Percentiles rank a stretch among this genome's conserved stretches.
Conservation (phyloP, 306 rosid genomes). For the Medicago arabica region DNA sequence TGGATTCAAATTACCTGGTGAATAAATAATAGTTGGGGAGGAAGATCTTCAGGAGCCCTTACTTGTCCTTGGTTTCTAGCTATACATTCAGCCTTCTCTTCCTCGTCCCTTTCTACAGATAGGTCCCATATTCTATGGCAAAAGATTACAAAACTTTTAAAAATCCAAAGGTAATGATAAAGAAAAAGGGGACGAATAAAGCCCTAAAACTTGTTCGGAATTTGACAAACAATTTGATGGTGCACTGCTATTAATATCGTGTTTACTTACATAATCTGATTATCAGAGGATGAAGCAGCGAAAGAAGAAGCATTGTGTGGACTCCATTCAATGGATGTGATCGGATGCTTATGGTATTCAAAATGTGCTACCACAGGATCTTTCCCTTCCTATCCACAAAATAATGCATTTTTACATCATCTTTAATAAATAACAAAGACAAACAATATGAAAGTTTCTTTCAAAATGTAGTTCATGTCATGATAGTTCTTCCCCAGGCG, state of each 20-base stretch:
- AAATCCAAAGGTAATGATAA: neutral
- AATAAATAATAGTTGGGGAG: slow-evolving; percentile 94
- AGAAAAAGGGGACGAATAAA: neutral
- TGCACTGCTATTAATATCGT: neutral
- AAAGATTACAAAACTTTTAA: slow-evolving; percentile 28
- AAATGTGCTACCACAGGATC: slow-evolving; percentile 89
- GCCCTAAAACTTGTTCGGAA: slow-evolving; percentile 11
- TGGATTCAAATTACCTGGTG: slow-evolving; percentile 68
- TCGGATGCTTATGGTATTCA: slow-evolving; percentile 83
- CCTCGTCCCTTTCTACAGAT: slow-evolving; percentile 87
- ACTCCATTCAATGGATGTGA: slow-evolving; percentile 96
- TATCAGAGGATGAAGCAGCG: slow-evolving; percentile 85
- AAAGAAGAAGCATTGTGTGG: slow-evolving; percentile 88
- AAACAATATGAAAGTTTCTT: slow-evolving; percentile 7
- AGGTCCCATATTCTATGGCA: slow-evolving; percentile 94
- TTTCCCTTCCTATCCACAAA: slow-evolving; percentile 60
- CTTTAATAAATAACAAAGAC: slow-evolving; percentile 18
- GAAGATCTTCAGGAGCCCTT: slow-evolving; percentile 85
- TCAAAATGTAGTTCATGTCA: slow-evolving; percentile 3
- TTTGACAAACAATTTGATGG: neutral
- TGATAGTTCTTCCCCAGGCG: slow-evolving; percentile 18
- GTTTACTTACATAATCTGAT: slow-evolving; percentile 88
- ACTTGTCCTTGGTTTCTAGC: slow-evolving; percentile 79
- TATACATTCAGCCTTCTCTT: slow-evolving; percentile 94
- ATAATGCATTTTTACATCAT: slow-evolving; percentile 38